A percentile compares a stretch with the other conserved stretches of the same genome.
These are phyloP conservation scores for Yamadazyma conglobata DNA, from an alignment of 1,139 yeast genomes.

Conservation along the genomic window DNA sequence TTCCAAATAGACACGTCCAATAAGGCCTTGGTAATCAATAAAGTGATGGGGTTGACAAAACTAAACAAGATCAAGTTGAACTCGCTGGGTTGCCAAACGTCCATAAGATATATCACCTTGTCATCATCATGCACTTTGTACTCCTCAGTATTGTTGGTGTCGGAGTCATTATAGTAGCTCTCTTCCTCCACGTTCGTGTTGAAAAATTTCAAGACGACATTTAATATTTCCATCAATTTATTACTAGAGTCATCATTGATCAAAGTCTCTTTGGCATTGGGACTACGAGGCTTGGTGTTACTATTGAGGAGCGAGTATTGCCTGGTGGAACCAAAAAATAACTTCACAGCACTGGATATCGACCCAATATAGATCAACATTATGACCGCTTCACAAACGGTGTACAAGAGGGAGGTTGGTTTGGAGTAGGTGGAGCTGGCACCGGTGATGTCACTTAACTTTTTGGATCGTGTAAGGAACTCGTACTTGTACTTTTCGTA, in stretches of 20 bases:
- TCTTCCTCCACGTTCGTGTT: conserved; percentile 11
- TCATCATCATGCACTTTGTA: conserved; percentile 15
- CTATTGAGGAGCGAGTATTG: conserved; percentile 41
- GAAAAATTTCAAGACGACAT: conserved; percentile 9
- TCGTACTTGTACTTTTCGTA: conserved; percentile 28
- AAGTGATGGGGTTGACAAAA: conserved; percentile 56
- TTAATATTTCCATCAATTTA: conserved; percentile 8
- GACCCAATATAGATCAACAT: conserved; percentile 14
- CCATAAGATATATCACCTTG: conserved; percentile 49
- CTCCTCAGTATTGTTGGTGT: conserved; percentile 17
- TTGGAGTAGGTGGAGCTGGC: not conserved
- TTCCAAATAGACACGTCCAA: conserved; percentile 34
- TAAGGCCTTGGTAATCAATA: conserved; percentile 34
- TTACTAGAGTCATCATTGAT: conserved; percentile 6
- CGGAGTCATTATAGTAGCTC: conserved; percentile 16
- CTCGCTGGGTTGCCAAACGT: conserved; percentile 58
- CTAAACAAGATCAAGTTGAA: conserved; percentile 46
- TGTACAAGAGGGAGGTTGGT: conserved; percentile 2
- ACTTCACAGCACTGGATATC: conserved; percentile 19
- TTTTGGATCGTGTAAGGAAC: conserved; percentile 5
- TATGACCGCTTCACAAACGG: conserved; percentile 2
- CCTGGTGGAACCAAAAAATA: conserved; percentile 28
- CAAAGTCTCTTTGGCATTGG: conserved; percentile 8
- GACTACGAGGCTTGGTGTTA: conserved; percentile 16
- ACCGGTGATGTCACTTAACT: not conserved